A percentile compares a stretch with the other conserved stretches of the same genome.
Conservation (phyloP, 2,329 filamentous ascomycete species). For the Colletotrichum nymphaeae region DNA sequence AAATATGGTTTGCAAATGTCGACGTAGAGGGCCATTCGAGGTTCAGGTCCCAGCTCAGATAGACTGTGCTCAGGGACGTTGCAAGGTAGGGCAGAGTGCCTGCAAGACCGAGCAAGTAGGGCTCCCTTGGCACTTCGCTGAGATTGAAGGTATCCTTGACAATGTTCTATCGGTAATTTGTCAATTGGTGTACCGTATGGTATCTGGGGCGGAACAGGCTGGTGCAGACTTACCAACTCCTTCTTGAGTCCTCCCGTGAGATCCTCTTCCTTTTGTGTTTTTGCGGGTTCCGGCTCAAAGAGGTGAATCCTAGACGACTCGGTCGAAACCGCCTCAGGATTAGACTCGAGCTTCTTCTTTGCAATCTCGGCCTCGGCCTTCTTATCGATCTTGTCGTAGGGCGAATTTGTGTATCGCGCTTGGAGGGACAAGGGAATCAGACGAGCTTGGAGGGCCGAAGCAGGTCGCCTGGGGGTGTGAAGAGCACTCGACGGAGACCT, state of each 20-base stretch:
- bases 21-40: slow-evolving; percentile 70
- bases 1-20: slow-evolving; percentile 71
- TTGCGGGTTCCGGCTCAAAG: slow-evolving; percentile 51
- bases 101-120: slow-evolving; percentile 76
- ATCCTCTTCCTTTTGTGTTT: slow-evolving; percentile 38
- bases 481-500: background rate
- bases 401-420: slow-evolving; percentile 41
- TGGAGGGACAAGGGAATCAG: slow-evolving; percentile 8
- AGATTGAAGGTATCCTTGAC: slow-evolving; percentile 79
- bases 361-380: slow-evolving; percentile 67
- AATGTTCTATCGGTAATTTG: slow-evolving; percentile 58
- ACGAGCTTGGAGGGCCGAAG: slow-evolving; percentile 15
- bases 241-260: slow-evolving; percentile 51
- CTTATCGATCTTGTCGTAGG: slow-evolving; percentile 56
- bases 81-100: slow-evolving; percentile 88
- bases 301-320: slow-evolving; percentile 67
- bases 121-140: slow-evolving; percentile 72
- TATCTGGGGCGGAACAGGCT: background rate
- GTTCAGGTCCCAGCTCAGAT: slow-evolving; percentile 85
- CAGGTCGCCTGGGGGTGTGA: slow-evolving; percentile 30
- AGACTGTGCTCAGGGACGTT: slow-evolving; percentile 85
- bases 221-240: slow-evolving; percentile 65
- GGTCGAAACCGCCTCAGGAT: slow-evolving; percentile 70
- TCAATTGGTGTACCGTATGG: background rate
- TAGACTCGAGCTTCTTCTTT: slow-evolving; percentile 65